Evolutionary conservation across 169 alveolate genomes (phyloP).

Genomic region (Cytauxzoon felis): DNA sequence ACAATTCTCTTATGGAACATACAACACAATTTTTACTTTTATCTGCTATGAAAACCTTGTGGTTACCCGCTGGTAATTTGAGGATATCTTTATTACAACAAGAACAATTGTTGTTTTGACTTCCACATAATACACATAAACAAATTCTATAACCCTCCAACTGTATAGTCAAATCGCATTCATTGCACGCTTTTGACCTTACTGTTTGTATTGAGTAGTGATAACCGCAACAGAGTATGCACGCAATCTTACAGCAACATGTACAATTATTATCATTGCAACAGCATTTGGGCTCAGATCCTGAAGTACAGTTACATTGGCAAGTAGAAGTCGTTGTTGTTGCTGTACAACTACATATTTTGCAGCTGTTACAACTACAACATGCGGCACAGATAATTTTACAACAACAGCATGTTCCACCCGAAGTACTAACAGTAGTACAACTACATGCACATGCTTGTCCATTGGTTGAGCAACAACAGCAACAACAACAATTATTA

Average conservation of each 20-base stretch:
- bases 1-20: slow-evolving; percentile 1
- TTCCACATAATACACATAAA: neutral
- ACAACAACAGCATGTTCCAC: neutral
- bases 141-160: neutral
- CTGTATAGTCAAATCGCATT: neutral
- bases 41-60: neutral
- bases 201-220: neutral
- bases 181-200: neutral
- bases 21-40: neutral
- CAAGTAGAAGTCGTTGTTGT: no score
- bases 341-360: neutral
- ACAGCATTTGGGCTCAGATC: no score
- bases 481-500: neutral
- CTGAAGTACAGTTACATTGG: no score
- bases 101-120: neutral
- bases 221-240: no score
- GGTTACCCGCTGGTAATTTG: neutral
- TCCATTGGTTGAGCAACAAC: no score
- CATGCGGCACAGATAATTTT: neutral
- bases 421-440: neutral
- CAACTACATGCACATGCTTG: neutral
- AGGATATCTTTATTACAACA: neutral
- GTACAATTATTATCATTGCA: neutral
- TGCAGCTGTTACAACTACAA: neutral
- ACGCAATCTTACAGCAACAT: neutral